These are phyloP conservation scores for Ehretia macrophylla DNA, from an alignment of 257 asterid genomes.

Conservation along the genomic window DNA sequence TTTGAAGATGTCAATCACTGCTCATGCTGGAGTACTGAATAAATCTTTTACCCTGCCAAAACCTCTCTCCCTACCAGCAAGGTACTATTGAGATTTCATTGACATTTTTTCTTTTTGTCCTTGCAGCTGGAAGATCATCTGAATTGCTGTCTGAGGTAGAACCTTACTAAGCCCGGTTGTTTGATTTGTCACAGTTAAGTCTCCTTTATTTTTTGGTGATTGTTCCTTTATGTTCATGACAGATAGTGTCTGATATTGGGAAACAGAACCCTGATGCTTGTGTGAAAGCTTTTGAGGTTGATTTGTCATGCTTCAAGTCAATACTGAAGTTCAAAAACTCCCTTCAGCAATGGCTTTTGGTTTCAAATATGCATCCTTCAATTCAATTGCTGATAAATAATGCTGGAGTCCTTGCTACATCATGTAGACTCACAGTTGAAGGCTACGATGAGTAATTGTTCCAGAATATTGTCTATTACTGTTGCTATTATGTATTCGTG, in stretches of 20 bases:
- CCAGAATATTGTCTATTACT: constrained; percentile 3
- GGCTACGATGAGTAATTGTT: constrained; percentile 66
- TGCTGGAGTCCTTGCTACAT: constrained; percentile 86
- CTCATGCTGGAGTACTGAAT: not conserved
- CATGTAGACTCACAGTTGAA: constrained; percentile 57
- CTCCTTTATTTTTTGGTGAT: not conserved
- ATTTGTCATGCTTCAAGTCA: constrained; percentile 65
- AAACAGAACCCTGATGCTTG: constrained; percentile 44
- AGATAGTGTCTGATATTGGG: constrained; percentile 50
- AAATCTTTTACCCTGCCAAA: not conserved
- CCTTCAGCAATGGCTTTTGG: constrained; percentile 73
- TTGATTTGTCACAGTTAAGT: constrained; percentile 1
- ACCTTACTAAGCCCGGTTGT: not conserved
- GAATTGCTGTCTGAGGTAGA: constrained; percentile 55
- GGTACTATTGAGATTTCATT: not conserved
- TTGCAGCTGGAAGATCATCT: constrained; percentile 83
- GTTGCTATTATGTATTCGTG: not conserved
- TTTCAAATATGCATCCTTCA: constrained; percentile 66
- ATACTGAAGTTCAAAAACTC: constrained; percentile 61
- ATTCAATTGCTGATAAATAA: constrained; percentile 83
- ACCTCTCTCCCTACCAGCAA: too few species aligned
- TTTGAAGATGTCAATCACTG: too few species aligned
- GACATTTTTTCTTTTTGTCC: constrained; percentile 9
- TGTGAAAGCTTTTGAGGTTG: constrained; percentile 65
- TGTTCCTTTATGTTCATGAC: constrained; percentile 19